Evolutionary conservation across 1,284 basidiomycete species (phyloP), one percentile per base, ranked within the genome.

Genomic region (Pholiota adiposa): DNA sequence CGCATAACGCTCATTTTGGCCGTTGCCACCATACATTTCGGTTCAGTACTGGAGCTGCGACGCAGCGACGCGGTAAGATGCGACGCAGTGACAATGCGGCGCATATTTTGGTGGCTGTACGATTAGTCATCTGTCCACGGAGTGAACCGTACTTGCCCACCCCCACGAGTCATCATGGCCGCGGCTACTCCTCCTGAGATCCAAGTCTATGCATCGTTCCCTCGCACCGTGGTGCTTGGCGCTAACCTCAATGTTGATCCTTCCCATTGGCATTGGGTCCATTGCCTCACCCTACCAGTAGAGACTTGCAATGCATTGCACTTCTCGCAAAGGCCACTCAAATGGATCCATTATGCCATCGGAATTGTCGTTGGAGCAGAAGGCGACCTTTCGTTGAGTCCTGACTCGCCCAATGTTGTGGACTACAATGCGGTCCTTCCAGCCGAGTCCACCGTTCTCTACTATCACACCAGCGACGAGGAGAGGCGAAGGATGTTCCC

Each of bases 271-370:
- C 33, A 33, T n/a, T 51, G 49, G 49, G 14, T 33, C 11, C 29
- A 51, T 19, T 33, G 49, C 18, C 49, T 51, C 29, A 51, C 3
- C 23, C 25, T 65, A 44, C 58, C 62, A 51, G 5, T 60, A 9
- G 46, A 56, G 16, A 57, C 27, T 11, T 56, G 64, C 43, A 49
- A 51, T 27, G 18, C 38, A 36, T 62, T 60, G 25, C 61, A 62
- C n/a, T 56, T 68, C 62, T 63, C 65, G 18, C 57, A 41, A 18
- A 59, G 53, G 25, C 65, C 61, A 16, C 61, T 65, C 55, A 63
- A 63, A 62, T 66, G 65, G 65, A 60, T 66, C 44, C 60, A 60
- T 31, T 68, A 65, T 44, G 60, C 65, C 56, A 65, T 65, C 21
- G 62, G 65, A 23, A 54, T 62, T 27, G 58, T 67, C 44, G 41